phyloP scores from a whole-genome alignment of 2,329 filamentous ascomycete species.

The Aspergillus vadensis region DNA sequence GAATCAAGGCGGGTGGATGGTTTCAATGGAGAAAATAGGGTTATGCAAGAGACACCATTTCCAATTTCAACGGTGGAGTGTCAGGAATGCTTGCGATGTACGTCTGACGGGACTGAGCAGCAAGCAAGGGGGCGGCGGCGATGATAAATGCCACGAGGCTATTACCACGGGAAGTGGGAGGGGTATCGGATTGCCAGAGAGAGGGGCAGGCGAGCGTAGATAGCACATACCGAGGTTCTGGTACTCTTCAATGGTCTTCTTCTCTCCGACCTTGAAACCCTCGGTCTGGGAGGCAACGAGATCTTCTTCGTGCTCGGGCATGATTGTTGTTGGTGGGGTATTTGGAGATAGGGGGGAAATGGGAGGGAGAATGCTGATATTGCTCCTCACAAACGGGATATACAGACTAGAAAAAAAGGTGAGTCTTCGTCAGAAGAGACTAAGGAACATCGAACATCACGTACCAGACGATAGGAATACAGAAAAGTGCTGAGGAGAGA shows the following conservation, averaged over 20 bases:
- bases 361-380: not conserved
- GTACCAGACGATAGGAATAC: not conserved
- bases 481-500: constrained; percentile 1
- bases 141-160: constrained; percentile 12
- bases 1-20: constrained; percentile 23
- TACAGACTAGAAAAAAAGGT: not conserved
- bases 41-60: too few species aligned
- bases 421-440: not conserved
- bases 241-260: constrained; percentile 96
- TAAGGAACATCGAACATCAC: not conserved
- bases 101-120: not conserved
- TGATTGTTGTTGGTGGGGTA: constrained; percentile 35
- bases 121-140: constrained; percentile 1
- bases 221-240: constrained; percentile 77
- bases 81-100: not conserved
- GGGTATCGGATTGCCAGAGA: not conserved
- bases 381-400: not conserved
- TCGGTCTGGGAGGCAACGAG: constrained; percentile 83
- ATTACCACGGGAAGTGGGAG: not conserved
- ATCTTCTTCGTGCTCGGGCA: constrained; percentile 77
- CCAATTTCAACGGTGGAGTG: not conserved
- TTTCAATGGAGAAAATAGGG: too few species aligned
- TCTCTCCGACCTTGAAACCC: constrained; percentile 98
- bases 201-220: not conserved
- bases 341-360: constrained; percentile 1